phyloP scores from a whole-genome alignment of 108 stramenopile genomes.

The Skeletonema marinoi region DNA sequence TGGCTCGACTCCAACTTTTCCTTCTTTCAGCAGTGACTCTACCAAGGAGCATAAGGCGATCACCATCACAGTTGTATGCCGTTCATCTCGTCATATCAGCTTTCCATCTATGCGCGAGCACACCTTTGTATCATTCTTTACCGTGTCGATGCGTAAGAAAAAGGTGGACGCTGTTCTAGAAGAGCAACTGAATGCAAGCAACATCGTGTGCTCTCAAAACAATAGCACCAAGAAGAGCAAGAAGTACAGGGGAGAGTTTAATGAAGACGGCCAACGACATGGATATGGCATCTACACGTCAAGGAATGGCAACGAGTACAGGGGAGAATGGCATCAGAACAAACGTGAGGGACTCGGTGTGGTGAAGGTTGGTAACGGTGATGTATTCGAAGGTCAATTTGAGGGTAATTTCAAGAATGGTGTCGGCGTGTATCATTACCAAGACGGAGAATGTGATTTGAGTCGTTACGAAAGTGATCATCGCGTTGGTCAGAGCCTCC shows the following conservation, averaged over 20 bases:
- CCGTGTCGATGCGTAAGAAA: slow-evolving; percentile 24
- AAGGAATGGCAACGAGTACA: slow-evolving; percentile 44
- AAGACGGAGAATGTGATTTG: slow-evolving; percentile 43
- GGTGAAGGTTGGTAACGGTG: slow-evolving; percentile 43
- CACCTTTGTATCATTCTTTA: slow-evolving; percentile 35
- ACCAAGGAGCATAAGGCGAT: slow-evolving; percentile 42
- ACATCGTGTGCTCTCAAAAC: not conserved
- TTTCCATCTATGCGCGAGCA: slow-evolving; percentile 36
- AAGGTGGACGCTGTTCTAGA: slow-evolving; percentile 36
- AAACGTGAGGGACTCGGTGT: slow-evolving; percentile 46
- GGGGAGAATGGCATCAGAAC: slow-evolving; percentile 42
- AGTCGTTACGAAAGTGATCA: slow-evolving; percentile 26
- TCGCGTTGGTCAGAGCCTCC: slow-evolving; percentile 20
- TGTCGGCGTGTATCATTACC: slow-evolving; percentile 42
- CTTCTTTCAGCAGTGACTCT: slow-evolving; percentile 21
- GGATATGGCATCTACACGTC: slow-evolving; percentile 43
- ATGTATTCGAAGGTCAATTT: slow-evolving; percentile 47
- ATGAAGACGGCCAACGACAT: slow-evolving; percentile 34
- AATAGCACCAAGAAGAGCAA: not conserved
- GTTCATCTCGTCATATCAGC: slow-evolving; percentile 25
- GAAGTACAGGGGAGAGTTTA: slow-evolving; percentile 43
- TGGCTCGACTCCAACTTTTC: not conserved
- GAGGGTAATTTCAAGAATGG: slow-evolving; percentile 45
- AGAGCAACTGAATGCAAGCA: slow-evolving; percentile 17
- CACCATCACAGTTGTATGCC: slow-evolving; percentile 32